A percentile compares a stretch with the other conserved stretches of the same genome.
These are phyloP conservation scores for Candida manassasensis DNA, from an alignment of 805 yeast species.

Conservation along the genomic window DNA sequence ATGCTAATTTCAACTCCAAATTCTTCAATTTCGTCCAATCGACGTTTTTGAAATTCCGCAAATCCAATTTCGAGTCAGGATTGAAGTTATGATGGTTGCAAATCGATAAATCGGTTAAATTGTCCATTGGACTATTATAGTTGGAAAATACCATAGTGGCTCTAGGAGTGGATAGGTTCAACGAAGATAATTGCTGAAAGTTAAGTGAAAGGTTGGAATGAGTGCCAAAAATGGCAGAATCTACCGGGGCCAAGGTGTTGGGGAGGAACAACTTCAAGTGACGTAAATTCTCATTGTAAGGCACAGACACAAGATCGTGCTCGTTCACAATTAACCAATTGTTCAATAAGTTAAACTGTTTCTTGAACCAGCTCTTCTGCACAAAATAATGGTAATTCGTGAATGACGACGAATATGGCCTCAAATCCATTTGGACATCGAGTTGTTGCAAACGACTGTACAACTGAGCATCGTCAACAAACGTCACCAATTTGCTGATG, in stretches of 20 bases:
- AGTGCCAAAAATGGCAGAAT: background rate
- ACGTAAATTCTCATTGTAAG: background rate
- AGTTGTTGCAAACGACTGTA: background rate
- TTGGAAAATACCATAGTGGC: conserved; percentile 25
- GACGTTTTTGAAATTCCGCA: background rate
- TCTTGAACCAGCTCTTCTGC: background rate
- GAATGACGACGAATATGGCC: background rate
- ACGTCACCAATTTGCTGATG: conserved; percentile 9
- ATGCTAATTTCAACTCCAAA: conserved; percentile 4
- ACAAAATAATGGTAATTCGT: conserved; percentile 1
- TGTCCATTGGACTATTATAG: conserved; percentile 17
- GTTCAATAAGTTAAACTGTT: background rate
- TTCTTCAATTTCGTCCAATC: conserved; percentile 1
- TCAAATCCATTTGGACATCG: background rate
- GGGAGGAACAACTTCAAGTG: background rate
- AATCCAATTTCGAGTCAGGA: conserved; percentile 1
- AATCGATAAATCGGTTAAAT: background rate
- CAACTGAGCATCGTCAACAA: background rate
- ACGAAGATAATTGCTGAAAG: background rate
- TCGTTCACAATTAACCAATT: conserved; percentile 1
- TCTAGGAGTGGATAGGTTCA: background rate
- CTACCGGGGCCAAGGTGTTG: background rate
- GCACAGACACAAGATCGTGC: background rate
- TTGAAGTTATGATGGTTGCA: background rate
- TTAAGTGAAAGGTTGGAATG: background rate